These are phyloP conservation scores for Myriosclerotinia duriaeana DNA, from an alignment of 2,329 filamentous ascomycete species.

Conservation along the genomic window DNA sequence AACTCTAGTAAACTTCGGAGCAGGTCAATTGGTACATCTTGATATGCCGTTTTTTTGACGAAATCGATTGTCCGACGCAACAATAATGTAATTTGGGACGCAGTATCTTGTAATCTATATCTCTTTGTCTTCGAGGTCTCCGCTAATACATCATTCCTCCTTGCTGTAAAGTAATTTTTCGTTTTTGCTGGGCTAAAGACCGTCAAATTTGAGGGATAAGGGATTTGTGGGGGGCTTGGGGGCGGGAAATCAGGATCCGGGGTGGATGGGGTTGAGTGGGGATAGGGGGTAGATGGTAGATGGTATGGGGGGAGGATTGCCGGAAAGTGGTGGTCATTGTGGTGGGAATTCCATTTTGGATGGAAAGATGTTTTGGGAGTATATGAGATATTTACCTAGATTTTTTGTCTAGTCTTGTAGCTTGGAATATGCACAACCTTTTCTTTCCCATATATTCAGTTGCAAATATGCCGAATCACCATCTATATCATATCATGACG, in stretches of 20 bases:
- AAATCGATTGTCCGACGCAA: conserved; percentile 36
- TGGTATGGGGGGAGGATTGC: no score
- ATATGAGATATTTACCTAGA: no score
- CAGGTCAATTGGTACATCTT: conserved; percentile 35
- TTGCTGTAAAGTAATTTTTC: conserved; percentile 28
- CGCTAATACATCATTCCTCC: conserved; percentile 32
- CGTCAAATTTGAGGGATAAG: conserved; percentile 38
- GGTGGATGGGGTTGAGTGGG: conserved; percentile 25
- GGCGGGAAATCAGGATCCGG: conserved; percentile 13
- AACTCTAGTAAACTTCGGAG: conserved; percentile 34
- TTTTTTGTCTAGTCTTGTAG: no score
- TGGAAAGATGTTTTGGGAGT: no score
- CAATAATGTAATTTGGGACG: conserved; percentile 34
- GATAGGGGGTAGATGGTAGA: conserved; percentile 17
- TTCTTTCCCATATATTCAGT: no score
- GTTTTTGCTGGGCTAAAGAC: conserved; percentile 34
- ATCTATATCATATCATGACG: no score
- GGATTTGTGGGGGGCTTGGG: conserved; percentile 24
- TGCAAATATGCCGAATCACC: no score
- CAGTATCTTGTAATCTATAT: conserved; percentile 36
- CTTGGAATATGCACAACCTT: no score
- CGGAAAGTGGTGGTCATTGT: neutral
- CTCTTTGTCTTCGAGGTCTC: conserved; percentile 34
- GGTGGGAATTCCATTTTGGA: no score
- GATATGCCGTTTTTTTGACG: conserved; percentile 34